These are phyloP conservation scores for Ailanthus altissimus DNA, from an alignment of 345 rosid species.

Conservation along the genomic window DNA sequence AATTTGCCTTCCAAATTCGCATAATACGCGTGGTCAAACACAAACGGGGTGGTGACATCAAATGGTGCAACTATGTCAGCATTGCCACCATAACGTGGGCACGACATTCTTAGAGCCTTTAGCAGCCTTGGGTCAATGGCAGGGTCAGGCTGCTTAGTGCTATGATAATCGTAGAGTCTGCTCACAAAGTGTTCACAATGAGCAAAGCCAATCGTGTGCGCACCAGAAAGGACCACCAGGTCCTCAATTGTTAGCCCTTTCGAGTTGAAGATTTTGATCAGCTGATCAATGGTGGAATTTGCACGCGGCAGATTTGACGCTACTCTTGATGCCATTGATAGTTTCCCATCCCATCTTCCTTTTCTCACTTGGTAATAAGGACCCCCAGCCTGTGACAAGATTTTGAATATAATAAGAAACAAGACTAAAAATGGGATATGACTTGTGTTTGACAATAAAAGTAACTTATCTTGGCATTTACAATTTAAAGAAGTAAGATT, in stretches of 20 bases:
- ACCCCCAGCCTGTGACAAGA: constrained; percentile 58
- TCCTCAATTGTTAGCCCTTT: constrained; percentile 69
- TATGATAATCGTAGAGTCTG: constrained; percentile 60
- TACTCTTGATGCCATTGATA: constrained; percentile 64
- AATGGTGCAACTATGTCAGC: constrained; percentile 57
- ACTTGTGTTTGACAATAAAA: neutral
- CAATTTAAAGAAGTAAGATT: neutral
- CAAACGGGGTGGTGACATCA: constrained; percentile 75
- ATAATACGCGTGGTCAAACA: constrained; percentile 68
- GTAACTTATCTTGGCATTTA: neutral
- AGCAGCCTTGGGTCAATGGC: constrained; percentile 57
- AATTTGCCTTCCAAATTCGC: constrained; percentile 50
- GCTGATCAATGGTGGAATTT: constrained; percentile 70
- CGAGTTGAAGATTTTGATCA: constrained; percentile 63
- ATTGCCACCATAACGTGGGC: constrained; percentile 58
- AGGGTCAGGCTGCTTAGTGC: constrained; percentile 65
- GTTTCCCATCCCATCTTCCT: constrained; percentile 78
- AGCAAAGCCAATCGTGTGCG: constrained; percentile 85
- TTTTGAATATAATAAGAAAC: neutral
- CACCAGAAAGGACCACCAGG: constrained; percentile 75
- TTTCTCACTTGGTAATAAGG: constrained; percentile 80
- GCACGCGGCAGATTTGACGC: constrained; percentile 52
- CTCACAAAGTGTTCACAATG: constrained; percentile 61
- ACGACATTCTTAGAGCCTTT: constrained; percentile 70
- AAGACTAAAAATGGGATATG: neutral